Evolutionary conservation across 2,329 filamentous ascomycete genomes (phyloP), one percentile per base, ranked within the genome.

Genomic region (Penicillium sp.): DNA sequence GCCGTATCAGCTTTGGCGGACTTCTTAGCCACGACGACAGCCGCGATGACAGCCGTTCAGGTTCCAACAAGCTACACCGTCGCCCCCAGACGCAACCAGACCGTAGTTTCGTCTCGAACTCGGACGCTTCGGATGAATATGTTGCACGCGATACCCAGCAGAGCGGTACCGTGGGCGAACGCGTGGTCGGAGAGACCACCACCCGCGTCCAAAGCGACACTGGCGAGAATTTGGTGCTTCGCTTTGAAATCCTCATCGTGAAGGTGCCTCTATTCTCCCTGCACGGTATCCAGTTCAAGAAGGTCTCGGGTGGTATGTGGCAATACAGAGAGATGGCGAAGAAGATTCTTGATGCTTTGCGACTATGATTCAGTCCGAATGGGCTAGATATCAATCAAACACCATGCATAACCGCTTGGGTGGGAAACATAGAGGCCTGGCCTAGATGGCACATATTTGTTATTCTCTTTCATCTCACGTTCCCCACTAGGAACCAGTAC

Each of bases 301-400:
- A 95, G 72, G 88, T 98, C 65, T 86, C 90, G 56, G 93, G 95
- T 35, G 93, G 96, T 58, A 98, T 95, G 57, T 98, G 93, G 93
- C 93, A 97, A 75, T 99, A 96, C 79, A 96, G 97, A 80, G 93
- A 91, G 70, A 96, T 98, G 92, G 95, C 95, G 35, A 93, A 96
- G 75, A 92, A 92, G 68, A 97, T 99, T 68, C 80, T 99, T 65
- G 86, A 89, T 70, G 92, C 95, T 73, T 78, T 99, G 65, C 87
- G 87, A 70, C 83, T 98, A 61, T 96, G 78, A 79, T 60, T 24
- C 44, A 33, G 31, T 31, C 39, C 49, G 19, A 22, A 22, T 16
- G 31, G 10, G 55, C 24, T 27, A 19, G 22, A 24, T 21, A 46
- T 35, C n/a, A 26, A 53, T 33, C 46, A 13, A 8, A 39, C n/a